Base-by-base conservation (phyloP, 2,329 filamentous ascomycete species). In the Diatrype stigma region DNA sequence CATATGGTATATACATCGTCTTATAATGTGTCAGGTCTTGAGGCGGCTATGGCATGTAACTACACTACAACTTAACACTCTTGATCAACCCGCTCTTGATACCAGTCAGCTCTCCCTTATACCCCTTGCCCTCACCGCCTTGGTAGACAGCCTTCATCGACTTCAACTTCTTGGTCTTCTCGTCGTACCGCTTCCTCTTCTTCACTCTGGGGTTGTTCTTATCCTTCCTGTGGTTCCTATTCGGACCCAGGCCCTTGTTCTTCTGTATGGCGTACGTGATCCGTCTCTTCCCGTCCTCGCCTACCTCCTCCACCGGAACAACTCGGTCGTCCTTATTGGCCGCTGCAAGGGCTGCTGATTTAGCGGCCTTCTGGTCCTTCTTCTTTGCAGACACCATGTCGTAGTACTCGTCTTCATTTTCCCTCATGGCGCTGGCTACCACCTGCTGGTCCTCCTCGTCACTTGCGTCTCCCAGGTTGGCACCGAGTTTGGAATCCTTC, bases 91-190 rank as follows among this genome's bases (percentile, higher is more conserved):
- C 88, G 61, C 86, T 89, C 79, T 96, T 97, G 74, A 99, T 96
- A 84, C 94, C 94, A 40, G 92, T 94, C 73, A 88, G 73, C 71
- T 97, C 94, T 74, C 94, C 94, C 58, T 83, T 83, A 75, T 99
- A 99, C 49, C 91, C 88, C 64, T 90, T 83, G 60, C 89, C 85
- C 73, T 95, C 85, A 55, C 90, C 89, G 59, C 90, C 90, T 71
- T 91, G 90, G 75, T 92, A 97, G 14, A 90, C 78, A 8, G 89
- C 82, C 75, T 88, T 90, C 76, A 92, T 89, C 67, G 87, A 93
- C 63, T 83, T 84, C 66, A 97, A 73, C 80, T 97, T 96, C 89
- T 96, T 97, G 82, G 93, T 88, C 81, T 96, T 96, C 70, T 91
- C 87, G 67, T 95, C 91, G 70, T 84, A 99, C 83, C 90, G 91